phyloP scores from a whole-genome alignment of 2,329 filamentous ascomycete species.

The Fusarium buharicum region DNA sequence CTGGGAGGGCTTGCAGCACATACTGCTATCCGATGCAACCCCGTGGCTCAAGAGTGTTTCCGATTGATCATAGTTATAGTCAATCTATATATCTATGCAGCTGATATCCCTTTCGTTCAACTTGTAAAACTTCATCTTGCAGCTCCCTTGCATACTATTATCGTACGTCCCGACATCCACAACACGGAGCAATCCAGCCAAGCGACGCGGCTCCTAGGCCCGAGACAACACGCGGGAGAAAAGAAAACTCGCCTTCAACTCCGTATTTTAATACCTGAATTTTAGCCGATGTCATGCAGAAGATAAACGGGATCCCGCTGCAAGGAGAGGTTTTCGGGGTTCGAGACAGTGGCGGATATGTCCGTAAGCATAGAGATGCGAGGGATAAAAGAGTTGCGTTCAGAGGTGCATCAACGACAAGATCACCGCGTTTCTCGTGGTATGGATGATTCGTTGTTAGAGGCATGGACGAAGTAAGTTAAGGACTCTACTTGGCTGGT shows the following conservation, averaged over 20 bases:
- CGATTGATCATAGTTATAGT: constrained; percentile 6
- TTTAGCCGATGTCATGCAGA: constrained; percentile 1
- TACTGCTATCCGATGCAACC: constrained; percentile 5
- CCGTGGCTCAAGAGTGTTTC: constrained; percentile 4
- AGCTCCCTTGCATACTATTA: constrained; percentile 29
- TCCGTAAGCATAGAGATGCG: background rate
- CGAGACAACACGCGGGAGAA: constrained; percentile 28
- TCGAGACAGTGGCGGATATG: constrained; percentile 14
- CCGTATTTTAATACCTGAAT: background rate
- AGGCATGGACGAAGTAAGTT: background rate
- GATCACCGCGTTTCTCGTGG: no score
- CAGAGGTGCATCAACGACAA: no score
- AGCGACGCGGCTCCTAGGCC: constrained; percentile 4
- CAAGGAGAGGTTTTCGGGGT: constrained; percentile 1
- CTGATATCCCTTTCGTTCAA: background rate
- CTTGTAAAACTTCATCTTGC: background rate
- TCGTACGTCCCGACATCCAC: constrained; percentile 16
- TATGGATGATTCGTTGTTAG: background rate
- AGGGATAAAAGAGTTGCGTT: background rate
- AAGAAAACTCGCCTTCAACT: background rate
- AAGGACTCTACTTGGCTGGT: no score
- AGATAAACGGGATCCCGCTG: constrained; percentile 2
- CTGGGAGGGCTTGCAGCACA: constrained; percentile 22
- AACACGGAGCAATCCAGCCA: background rate
- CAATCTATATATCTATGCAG: constrained; percentile 1